Base-by-base conservation (phyloP, 371 early-diverging fungal genomes). In the Vavraia culicis region DNA sequence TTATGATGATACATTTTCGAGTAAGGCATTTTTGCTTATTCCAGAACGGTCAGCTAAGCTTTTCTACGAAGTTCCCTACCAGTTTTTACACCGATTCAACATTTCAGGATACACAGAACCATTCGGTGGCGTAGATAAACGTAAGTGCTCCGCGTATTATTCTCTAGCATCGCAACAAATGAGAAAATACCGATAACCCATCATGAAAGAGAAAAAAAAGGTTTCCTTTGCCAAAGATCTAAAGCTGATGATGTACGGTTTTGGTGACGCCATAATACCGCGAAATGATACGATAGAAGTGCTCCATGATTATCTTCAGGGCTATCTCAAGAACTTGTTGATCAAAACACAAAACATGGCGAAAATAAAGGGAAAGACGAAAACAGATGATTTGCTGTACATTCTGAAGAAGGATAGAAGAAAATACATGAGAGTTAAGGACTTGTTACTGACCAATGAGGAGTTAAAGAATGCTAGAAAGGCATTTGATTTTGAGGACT, bases 201-300 rank as follows among this genome's bases (percentile, higher is more conserved):
- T 56, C 14, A 61, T 61, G 63, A 59, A 52, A 34, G 69, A 69
- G 14, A 50, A 33, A 31, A 52, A 52, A 48, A 70, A 59, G 49
- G 49, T 50, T 20, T 47, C 37, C 18, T 68, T 70, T 58, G 44
- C 62, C 34, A 60, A 66, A 47, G 71, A 71, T 77, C 79, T 87
- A 41, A 73, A 79, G 52, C 66, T 75, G 44, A 71, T 94, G 62
- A 84, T 94, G 84, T 91, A 85, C 69, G 91, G 88, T 15, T 88
- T 82, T 69, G 95, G 95, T 15, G 95, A 94, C 69, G 80, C 78
- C 10, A 71, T 72, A n/a, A 76, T 81, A 54, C 87, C 95, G n/a
- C 72, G 79, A 1, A 67, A 77, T 0, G 95, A 91, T 61, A 80
- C 88, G 14, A 81, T 82, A 14, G 81, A 82, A 11, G 76, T 85